Percentiles rank a stretch among this genome's conserved stretches.
Evolutionary conservation across 2,329 filamentous ascomycete species (phyloP).

Genomic region (Epichloe sylvatica): DNA sequence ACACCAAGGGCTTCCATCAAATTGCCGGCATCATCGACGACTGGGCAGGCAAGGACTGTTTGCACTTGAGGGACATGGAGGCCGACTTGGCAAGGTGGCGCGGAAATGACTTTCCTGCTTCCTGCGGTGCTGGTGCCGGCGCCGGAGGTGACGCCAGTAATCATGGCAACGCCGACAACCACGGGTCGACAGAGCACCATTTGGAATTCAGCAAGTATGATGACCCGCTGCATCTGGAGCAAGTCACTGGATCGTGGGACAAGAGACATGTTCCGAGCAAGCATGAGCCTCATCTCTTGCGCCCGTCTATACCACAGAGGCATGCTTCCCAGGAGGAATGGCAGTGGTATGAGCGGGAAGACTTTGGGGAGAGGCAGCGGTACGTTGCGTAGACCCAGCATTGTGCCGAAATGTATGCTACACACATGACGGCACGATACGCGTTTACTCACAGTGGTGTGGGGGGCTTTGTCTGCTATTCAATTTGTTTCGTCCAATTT

Average conservation of each 20-base stretch:
- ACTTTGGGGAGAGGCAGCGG: slow-evolving; percentile 15
- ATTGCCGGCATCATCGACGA: slow-evolving; percentile 47
- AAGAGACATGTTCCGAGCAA: neutral
- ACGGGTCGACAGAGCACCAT: slow-evolving; percentile 4
- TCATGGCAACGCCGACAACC: slow-evolving; percentile 4
- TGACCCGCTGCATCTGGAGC: neutral
- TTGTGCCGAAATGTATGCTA: slow-evolving; percentile 13
- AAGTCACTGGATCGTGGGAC: neutral
- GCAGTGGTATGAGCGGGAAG: slow-evolving; percentile 23
- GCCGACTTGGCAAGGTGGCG: slow-evolving; percentile 45
- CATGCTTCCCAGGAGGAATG: slow-evolving; percentile 13
- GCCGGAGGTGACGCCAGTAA: neutral
- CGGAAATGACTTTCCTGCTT: slow-evolving; percentile 10
- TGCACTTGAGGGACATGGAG: slow-evolving; percentile 46
- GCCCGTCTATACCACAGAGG: neutral
- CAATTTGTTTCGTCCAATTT: no score
- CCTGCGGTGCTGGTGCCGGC: neutral
- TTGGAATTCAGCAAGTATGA: slow-evolving; percentile 3
- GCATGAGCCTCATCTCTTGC: neutral
- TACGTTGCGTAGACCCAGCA: slow-evolving; percentile 16
- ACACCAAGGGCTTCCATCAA: slow-evolving; percentile 43
- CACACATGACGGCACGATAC: neutral
- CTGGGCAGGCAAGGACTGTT: slow-evolving; percentile 42
- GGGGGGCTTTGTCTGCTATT: neutral
- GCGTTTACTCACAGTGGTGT: neutral